phyloP scores from a whole-genome alignment of 768 basidiomycete species.

The Lyophyllum shimeji region DNA sequence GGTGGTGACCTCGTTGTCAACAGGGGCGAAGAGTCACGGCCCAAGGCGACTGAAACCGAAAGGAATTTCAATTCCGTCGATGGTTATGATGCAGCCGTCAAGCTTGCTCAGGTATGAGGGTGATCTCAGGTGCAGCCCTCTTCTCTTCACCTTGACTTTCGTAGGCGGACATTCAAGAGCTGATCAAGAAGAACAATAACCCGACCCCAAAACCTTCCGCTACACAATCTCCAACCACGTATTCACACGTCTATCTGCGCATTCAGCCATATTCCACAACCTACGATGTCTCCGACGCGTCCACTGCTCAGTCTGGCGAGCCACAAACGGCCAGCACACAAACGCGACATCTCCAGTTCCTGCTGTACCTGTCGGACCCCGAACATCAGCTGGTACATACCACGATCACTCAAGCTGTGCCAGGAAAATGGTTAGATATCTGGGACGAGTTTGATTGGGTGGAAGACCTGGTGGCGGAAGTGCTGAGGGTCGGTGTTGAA shows the following conservation, averaged over 20 bases:
- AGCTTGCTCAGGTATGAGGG: constrained; percentile 71
- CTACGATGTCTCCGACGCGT: constrained; percentile 39
- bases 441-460: constrained; percentile 97
- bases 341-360: constrained; percentile 62
- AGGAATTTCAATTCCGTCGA: constrained; percentile 84
- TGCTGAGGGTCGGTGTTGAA: constrained; percentile 81
- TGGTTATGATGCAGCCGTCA: constrained; percentile 79
- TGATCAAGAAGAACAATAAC: constrained; percentile 62
- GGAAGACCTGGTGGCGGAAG: constrained; percentile 90
- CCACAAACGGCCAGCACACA: constrained; percentile 37
- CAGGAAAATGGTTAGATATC: constrained; percentile 81
- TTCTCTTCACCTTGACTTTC: not conserved
- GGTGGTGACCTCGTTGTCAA: constrained; percentile 91
- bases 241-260: constrained; percentile 90
- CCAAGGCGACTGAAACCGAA: constrained; percentile 52
- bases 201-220: constrained; percentile 32
- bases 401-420: constrained; percentile 81
- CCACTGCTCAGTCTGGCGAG: constrained; percentile 21
- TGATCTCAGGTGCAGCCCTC: not conserved
- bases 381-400: constrained; percentile 73
- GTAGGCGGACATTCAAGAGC: constrained; percentile 76
- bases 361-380: constrained; percentile 76
- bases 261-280: constrained; percentile 82
- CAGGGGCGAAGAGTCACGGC: constrained; percentile 73
- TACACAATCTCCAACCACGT: constrained; percentile 61